Percentiles rank a stretch among this genome's conserved stretches.
phyloP scores from a whole-genome alignment of 2,329 filamentous ascomycete species.

The Sclerotinia subarctica region DNA sequence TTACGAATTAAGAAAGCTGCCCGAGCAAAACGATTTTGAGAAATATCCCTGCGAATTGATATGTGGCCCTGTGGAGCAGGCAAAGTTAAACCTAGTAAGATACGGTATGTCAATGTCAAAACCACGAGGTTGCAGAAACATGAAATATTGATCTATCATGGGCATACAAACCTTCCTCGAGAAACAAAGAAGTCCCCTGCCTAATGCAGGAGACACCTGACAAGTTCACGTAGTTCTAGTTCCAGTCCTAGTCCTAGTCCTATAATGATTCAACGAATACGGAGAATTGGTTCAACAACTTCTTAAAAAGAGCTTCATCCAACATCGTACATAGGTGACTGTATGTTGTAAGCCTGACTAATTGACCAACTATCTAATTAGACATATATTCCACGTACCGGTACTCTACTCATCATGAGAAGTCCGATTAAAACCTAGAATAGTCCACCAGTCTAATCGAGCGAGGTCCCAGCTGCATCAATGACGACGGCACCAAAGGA shows the following conservation, averaged over 20 bases:
- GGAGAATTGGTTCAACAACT: not conserved
- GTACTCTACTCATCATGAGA: no score
- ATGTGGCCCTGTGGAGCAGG: conserved; percentile 4
- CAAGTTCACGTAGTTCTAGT: not conserved
- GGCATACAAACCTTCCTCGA: not conserved
- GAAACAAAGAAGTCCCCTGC: not conserved
- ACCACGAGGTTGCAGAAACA: not conserved
- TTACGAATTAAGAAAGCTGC: conserved; percentile 1
- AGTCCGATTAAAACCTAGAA: not conserved
- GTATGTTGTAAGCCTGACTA: not conserved
- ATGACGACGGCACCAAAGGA: not conserved
- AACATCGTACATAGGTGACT: not conserved
- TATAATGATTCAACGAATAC: not conserved
- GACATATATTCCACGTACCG: not conserved
- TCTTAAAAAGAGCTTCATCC: not conserved
- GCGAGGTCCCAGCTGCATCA: not conserved
- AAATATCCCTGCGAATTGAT: conserved; percentile 15
- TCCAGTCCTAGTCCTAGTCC: not conserved
- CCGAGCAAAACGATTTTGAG: conserved; percentile 7
- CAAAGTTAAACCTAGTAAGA: not conserved
- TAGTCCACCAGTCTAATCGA: not conserved
- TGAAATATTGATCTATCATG: conserved; percentile 11
- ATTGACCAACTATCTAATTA: not conserved
- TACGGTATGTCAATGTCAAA: conserved; percentile 1
- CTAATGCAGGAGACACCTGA: not conserved